Percentiles rank a stretch among this genome's conserved stretches.
phyloP scores from a whole-genome alignment of 2,329 filamentous ascomycete species.

The Clathrospora elynae region DNA sequence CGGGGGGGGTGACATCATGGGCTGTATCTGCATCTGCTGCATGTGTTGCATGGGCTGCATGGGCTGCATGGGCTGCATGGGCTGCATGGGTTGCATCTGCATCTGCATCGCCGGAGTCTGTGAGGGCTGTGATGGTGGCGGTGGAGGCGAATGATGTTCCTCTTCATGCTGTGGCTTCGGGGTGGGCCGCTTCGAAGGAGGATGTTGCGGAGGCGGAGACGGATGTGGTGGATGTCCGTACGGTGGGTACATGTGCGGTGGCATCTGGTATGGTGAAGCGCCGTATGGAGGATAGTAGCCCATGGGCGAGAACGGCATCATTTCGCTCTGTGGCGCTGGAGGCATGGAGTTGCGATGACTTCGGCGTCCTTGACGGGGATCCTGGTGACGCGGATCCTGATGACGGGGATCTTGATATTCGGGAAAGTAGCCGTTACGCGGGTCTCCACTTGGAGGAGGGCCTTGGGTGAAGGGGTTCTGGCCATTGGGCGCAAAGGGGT shows the following conservation, averaged over 20 bases:
- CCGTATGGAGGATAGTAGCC: slow-evolving; percentile 40
- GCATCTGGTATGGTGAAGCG: slow-evolving; percentile 35
- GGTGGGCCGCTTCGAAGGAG: slow-evolving; percentile 35
- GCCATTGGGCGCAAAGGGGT: slow-evolving; percentile 39
- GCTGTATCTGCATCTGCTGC: slow-evolving; percentile 8
- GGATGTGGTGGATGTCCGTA: slow-evolving; percentile 29
- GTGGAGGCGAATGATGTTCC: slow-evolving; percentile 26
- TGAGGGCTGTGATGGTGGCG: slow-evolving; percentile 21
- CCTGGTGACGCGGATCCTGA: slow-evolving; percentile 12
- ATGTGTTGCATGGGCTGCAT: slow-evolving; percentile 10
- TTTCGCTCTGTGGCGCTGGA: slow-evolving; percentile 31
- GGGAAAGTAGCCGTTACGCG: slow-evolving; percentile 46
- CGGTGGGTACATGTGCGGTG: slow-evolving; percentile 33
- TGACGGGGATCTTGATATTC: slow-evolving; percentile 21
- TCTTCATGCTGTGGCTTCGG: slow-evolving; percentile 34
- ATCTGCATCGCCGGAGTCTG: slow-evolving; percentile 15
- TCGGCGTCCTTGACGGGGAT: slow-evolving; percentile 21
- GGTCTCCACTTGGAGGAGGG: slow-evolving; percentile 26
- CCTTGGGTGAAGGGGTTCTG: slow-evolving; percentile 33
- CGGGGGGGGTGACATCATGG: slow-evolving; percentile 17
- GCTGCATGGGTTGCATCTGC: slow-evolving; percentile 13
- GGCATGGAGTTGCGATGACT: slow-evolving; percentile 46
- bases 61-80: slow-evolving; percentile 8
- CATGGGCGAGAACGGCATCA: slow-evolving; percentile 43
- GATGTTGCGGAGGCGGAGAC: slow-evolving; percentile 34